A percentile compares a stretch with the other conserved stretches of the same genome.
phyloP scores from a whole-genome alignment of 2,329 filamentous ascomycete genomes.

The Teratosphaeria zuluensis region DNA sequence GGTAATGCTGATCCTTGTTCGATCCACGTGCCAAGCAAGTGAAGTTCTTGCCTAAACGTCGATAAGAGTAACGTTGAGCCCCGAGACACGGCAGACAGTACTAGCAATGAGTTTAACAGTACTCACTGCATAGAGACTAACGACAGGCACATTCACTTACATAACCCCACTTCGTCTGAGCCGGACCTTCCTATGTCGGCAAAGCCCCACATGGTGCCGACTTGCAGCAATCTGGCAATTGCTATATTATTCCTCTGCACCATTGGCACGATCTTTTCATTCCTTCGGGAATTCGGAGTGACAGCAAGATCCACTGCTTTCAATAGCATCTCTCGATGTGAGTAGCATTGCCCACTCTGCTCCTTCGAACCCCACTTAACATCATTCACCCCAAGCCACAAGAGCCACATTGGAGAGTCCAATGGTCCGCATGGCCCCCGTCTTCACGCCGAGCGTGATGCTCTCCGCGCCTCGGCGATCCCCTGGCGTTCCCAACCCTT shows the following conservation, averaged over 20 bases:
- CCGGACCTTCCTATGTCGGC: not conserved
- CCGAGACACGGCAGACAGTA: no score
- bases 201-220: not conserved
- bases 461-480: constrained; percentile 67
- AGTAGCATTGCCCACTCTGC: not conserved
- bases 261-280: not conserved
- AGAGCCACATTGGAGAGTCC: not conserved
- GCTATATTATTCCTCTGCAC: not conserved
- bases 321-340: not conserved
- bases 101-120: no score
- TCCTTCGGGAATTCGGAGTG: not conserved
- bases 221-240: not conserved
- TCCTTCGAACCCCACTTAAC: not conserved
- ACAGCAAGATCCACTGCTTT: not conserved
- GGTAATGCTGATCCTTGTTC: not conserved
- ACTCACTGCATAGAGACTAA: no score
- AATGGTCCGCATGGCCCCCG: not conserved
- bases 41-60: not conserved
- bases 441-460: constrained; percentile 66
- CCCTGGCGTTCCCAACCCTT: constrained; percentile 57
- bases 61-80: not conserved
- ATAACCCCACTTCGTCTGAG: not conserved
- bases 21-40: not conserved
- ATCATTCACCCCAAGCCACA: not conserved
- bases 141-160: not conserved